A percentile compares a stretch with the other conserved stretches of the same genome.
Conservation (phyloP, 192 early-diverging fungal species). For the Rhizoclosmatium globosum region DNA sequence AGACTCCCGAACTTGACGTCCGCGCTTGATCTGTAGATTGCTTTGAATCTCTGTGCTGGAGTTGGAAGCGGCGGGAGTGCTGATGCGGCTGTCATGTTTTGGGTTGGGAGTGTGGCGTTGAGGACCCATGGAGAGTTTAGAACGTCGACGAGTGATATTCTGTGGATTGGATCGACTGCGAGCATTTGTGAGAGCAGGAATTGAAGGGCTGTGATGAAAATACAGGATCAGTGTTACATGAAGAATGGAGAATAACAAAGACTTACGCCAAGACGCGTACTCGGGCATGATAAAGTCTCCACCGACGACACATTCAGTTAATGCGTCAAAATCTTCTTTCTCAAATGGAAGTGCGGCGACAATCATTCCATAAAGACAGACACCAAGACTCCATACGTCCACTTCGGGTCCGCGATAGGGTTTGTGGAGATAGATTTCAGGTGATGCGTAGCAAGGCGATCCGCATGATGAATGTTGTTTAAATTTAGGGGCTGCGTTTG, state of each 20-base stretch:
- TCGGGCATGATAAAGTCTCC: constrained; percentile 39
- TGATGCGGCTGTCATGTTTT: background rate
- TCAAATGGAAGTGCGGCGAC: constrained; percentile 50
- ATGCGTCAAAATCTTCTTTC: constrained; percentile 26
- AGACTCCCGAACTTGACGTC: background rate
- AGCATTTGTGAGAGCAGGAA: constrained; percentile 36
- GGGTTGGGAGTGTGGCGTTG: background rate
- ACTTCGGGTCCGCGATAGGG: constrained; percentile 39
- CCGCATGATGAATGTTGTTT: constrained; percentile 49
- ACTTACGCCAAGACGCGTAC: constrained; percentile 35
- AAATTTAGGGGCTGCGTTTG: constrained; percentile 16
- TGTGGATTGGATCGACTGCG: constrained; percentile 21
- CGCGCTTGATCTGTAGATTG: background rate
- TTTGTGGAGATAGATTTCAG: constrained; percentile 41
- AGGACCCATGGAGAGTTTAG: constrained; percentile 7
- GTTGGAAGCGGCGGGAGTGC: background rate
- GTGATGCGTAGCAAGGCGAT: constrained; percentile 52
- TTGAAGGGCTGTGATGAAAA: constrained; percentile 27
- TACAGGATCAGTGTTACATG: background rate
- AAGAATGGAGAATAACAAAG: background rate
- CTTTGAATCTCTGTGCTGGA: background rate
- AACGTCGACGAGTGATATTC: constrained; percentile 17
- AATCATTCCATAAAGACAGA: constrained; percentile 48
- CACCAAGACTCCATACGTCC: constrained; percentile 49
- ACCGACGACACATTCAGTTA: constrained; percentile 25